Percentiles rank a stretch among this genome's conserved stretches.
These are phyloP conservation scores for Colletotrichum chrysophilum DNA, from an alignment of 2,329 filamentous ascomycete genomes.

Conservation along the genomic window DNA sequence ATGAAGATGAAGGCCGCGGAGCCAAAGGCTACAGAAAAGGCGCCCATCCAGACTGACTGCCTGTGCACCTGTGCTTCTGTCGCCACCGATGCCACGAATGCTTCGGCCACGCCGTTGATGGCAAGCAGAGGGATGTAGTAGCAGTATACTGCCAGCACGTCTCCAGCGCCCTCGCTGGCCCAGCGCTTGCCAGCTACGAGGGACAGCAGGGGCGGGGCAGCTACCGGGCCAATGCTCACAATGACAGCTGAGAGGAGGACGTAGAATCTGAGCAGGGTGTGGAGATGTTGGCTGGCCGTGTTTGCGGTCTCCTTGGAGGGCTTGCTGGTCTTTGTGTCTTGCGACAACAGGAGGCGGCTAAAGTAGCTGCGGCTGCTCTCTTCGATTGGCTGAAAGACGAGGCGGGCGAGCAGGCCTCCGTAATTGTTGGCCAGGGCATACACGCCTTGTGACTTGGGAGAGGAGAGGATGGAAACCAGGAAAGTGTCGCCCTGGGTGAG, in stretches of 20 bases:
- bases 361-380: conserved; percentile 93
- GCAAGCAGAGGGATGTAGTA: conserved; percentile 94
- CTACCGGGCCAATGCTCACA: conserved; percentile 73
- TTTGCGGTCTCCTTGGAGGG: conserved; percentile 26
- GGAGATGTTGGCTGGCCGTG: conserved; percentile 58
- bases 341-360: conserved; percentile 71
- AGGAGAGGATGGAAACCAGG: conserved; percentile 79
- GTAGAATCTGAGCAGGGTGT: conserved; percentile 74
- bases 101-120: conserved; percentile 89
- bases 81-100: conserved; percentile 89
- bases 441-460: conserved; percentile 81
- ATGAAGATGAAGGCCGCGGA: conserved; percentile 78
- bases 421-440: conserved; percentile 96
- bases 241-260: conserved; percentile 73
- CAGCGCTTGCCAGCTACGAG: conserved; percentile 81
- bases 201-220: conserved; percentile 75
- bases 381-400: conserved; percentile 94
- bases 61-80: conserved; percentile 73
- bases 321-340: conserved; percentile 21
- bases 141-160: conserved; percentile 80
- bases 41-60: conserved; percentile 85
- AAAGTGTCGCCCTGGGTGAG: conserved; percentile 95
- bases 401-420: conserved; percentile 83
- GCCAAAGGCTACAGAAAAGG: conserved; percentile 80
- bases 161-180: conserved; percentile 74